Evolutionary conservation across 1,284 basidiomycete species (phyloP), one percentile per base, ranked within the genome.

Genomic region (Ustilago nuda): DNA sequence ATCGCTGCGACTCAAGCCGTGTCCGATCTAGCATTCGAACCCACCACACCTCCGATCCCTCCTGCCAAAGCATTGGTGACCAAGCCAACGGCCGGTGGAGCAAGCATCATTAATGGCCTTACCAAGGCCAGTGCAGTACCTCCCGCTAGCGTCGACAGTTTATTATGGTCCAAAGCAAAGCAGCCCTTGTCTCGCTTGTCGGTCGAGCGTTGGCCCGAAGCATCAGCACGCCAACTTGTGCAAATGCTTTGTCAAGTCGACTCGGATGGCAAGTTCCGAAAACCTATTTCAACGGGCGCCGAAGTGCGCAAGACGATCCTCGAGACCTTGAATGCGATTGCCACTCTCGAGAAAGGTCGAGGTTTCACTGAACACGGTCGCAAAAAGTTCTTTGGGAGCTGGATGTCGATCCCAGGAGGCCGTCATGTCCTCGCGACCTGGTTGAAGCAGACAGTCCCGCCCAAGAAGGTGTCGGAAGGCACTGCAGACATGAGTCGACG

Each of bases 401-500:
- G 65, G 60, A 63, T 78, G 56, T 58, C 56, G 7, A 65, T 63
- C 13, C 63, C 67, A 2, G 71, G 62, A n/a, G 75, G 58, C 1
- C 71, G 75, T 8, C 62, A 61, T 33, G 68, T 78, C 39, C 48
- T 78, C 7, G 62, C 66, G 19, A 36, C 45, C 0, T 78, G 75
- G 75, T 37, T 78, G 30, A 17, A 36, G 15, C 66, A 72, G 56
- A 55, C 75, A 1, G 54, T 61, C 12, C 75, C 67, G 2, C 75
- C 75, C 4, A 78, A 78, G 32, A 73, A 64, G 37, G 63, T 60
- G 45, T 60, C 61, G 30, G 61, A 66, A 23, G 70, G 63, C 9
- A 37, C 43, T 4, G 46, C 61, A 9, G 80, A 82, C 45, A 46
- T 69, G 35, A 82, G 80, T 54, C 68, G 66, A 39, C 50, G 66